A percentile compares a stretch with the other conserved stretches of the same genome.
Conservation (phyloP, 805 yeast genomes). For the Candida arabinofermentans region DNA sequence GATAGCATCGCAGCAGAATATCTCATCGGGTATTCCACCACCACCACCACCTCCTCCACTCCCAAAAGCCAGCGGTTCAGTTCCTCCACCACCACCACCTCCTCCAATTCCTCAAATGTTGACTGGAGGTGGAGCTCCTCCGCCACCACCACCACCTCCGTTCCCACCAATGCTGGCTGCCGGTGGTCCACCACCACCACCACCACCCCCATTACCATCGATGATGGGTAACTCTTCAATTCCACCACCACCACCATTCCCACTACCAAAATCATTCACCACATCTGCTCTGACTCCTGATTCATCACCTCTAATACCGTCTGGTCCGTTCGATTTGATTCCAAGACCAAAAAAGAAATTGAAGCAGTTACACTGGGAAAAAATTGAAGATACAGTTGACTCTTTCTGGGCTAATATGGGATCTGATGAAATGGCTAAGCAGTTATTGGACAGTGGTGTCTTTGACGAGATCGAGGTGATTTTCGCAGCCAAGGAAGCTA, state of each 20-base stretch:
- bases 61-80: slow-evolving; percentile 19
- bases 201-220: slow-evolving; percentile 29
- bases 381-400: slow-evolving; percentile 73
- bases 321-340: slow-evolving; percentile 42
- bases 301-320: slow-evolving; percentile 22
- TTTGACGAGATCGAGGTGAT: slow-evolving; percentile 79
- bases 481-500: slow-evolving; percentile 77
- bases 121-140: slow-evolving; percentile 8
- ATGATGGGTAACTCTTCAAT: slow-evolving; percentile 10
- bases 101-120: slow-evolving; percentile 26
- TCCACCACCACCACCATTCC: slow-evolving; percentile 33
- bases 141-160: slow-evolving; percentile 27
- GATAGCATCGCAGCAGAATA: slow-evolving; percentile 1
- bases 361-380: slow-evolving; percentile 97
- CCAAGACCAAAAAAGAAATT: slow-evolving; percentile 74
- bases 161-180: slow-evolving; percentile 10
- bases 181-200: slow-evolving; percentile 22
- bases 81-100: slow-evolving; percentile 35
- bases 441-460: slow-evolving; percentile 71
- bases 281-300: slow-evolving; percentile 4
- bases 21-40: not conserved
- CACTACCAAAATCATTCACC: slow-evolving; percentile 21
- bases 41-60: slow-evolving; percentile 29
- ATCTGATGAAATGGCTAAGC: slow-evolving; percentile 55
- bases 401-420: slow-evolving; percentile 82